Evolutionary conservation across 73 alveolate species (phyloP).

Genomic region (Effrenium voratum): DNA sequence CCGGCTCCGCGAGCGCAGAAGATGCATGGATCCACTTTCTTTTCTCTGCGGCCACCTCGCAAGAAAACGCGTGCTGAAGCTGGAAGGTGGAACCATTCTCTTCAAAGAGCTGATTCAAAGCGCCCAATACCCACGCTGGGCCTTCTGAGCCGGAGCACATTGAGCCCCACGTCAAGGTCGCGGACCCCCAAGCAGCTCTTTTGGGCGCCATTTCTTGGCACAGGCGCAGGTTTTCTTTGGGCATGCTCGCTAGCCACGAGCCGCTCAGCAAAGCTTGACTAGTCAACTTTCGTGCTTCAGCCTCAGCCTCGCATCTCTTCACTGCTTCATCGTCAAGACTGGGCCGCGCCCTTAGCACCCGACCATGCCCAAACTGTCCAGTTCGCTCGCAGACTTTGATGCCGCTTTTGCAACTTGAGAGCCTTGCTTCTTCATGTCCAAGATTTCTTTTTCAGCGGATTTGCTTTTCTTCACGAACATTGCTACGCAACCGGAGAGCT

Average conservation of each 20-base stretch:
- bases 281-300: background rate
- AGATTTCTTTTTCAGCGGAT: background rate
- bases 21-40: slow-evolving; percentile 28
- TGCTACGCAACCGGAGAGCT: background rate
- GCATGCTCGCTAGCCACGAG: background rate
- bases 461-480: background rate
- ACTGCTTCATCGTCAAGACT: background rate
- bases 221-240: background rate
- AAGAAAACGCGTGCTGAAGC: background rate
- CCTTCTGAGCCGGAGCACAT: slow-evolving; percentile 66
- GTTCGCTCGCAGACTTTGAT: background rate
- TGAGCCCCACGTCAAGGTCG: slow-evolving; percentile 42
- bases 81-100: background rate
- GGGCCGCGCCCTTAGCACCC: slow-evolving; percentile 12
- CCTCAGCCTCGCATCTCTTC: background rate
- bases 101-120: background rate
- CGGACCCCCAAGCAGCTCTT: background rate
- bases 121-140: background rate
- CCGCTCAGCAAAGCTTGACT: background rate
- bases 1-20: slow-evolving; percentile 58
- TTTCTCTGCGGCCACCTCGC: slow-evolving; percentile 4
- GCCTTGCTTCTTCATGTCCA: slow-evolving; percentile 20
- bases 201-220: background rate
- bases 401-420: background rate
- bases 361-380: background rate